Conservation (phyloP, 108 stramenopile genomes). For the Cyclostephanos invisitatus region DNA sequence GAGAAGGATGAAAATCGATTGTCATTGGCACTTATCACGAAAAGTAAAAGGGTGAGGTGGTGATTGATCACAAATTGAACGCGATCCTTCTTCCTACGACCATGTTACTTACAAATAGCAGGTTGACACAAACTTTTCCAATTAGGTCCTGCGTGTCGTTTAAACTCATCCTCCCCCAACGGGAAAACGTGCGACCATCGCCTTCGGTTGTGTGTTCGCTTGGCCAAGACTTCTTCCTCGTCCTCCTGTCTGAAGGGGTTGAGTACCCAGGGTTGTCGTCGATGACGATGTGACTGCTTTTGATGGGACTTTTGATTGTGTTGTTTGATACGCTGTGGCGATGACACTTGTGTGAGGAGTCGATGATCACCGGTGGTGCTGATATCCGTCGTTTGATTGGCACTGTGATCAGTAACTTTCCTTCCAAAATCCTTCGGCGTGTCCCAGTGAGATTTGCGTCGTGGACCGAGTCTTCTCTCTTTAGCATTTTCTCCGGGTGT, state of each 20-base stretch:
- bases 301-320: constrained; percentile 21
- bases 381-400: background rate
- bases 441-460: constrained; percentile 12
- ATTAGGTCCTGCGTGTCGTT: constrained; percentile 87
- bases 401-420: background rate
- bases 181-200: constrained; percentile 98
- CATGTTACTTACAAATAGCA: constrained; percentile 65
- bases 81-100: background rate
- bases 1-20: constrained; percentile 94
- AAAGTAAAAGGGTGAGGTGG: constrained; percentile 7
- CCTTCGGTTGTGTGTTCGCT: constrained; percentile 94
- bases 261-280: constrained; percentile 63
- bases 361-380: constrained; percentile 4
- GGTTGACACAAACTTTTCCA: constrained; percentile 97
- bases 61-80: background rate
- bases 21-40: constrained; percentile 77
- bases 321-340: constrained; percentile 23
- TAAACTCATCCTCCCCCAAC: constrained; percentile 80
- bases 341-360: constrained; percentile 4
- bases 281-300: constrained; percentile 38
- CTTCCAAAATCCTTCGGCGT: background rate
- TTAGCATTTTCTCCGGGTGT: background rate
- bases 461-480: constrained; percentile 5
- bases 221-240: constrained; percentile 86
- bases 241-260: constrained; percentile 94